phyloP scores from a whole-genome alignment of 805 yeast species.

The Dipodascus albidus region DNA sequence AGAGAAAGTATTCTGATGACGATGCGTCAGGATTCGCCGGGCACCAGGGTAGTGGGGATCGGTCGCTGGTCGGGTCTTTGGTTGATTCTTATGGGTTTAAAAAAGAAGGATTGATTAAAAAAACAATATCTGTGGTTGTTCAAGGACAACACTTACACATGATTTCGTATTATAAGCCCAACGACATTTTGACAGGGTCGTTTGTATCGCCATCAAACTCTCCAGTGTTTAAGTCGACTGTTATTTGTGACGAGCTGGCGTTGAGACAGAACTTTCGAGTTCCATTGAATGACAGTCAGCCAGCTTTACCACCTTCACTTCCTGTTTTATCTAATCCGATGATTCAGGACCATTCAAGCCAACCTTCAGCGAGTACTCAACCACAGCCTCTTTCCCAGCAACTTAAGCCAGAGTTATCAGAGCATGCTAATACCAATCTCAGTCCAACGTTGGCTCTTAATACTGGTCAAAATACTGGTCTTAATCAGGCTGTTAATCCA shows the following conservation, averaged over 20 bases:
- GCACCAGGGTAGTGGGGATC: conserved; percentile 17
- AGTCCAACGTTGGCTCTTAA: too few species aligned
- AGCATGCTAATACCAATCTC: too few species aligned
- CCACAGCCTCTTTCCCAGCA: not conserved
- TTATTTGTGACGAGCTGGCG: conserved; percentile 27
- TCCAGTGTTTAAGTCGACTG: conserved; percentile 36
- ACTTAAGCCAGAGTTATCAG: not conserved
- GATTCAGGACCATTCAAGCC: not conserved
- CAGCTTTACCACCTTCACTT: not conserved
- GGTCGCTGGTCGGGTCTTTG: conserved; percentile 43
- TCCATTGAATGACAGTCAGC: conserved; percentile 18
- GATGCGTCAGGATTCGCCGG: not conserved
- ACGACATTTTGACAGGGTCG: conserved; percentile 52
- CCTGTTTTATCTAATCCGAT: not conserved
- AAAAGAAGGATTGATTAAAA: conserved; percentile 67
- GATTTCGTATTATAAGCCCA: conserved; percentile 66
- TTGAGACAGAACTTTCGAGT: conserved; percentile 24
- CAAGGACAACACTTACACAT: conserved; percentile 39
- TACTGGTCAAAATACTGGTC: too few species aligned
- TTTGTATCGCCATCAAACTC: conserved; percentile 48
- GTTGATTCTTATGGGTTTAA: conserved; percentile 53
- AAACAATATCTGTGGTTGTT: conserved; percentile 62
- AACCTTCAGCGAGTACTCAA: not conserved
- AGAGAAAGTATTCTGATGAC: conserved; percentile 3
- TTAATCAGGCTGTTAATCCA: not conserved